phyloP scores from a whole-genome alignment of 352 stramenopile genomes.

The Phytopythium vexans region DNA sequence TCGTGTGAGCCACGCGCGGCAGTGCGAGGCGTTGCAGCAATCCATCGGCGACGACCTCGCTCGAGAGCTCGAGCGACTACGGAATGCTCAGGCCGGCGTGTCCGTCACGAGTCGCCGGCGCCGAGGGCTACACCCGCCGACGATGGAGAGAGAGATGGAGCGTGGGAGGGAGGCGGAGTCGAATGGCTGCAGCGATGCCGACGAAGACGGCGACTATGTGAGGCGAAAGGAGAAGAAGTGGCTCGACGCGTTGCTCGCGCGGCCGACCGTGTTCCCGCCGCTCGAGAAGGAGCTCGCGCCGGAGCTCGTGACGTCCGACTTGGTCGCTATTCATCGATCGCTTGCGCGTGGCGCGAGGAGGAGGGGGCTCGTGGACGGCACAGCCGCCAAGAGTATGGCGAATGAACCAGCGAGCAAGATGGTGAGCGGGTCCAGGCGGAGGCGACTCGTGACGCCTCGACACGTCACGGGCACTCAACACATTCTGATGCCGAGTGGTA shows the following conservation, averaged over 20 bases:
- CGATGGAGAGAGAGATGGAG: slow-evolving; percentile 10
- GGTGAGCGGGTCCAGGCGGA: neutral
- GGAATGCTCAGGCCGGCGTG: slow-evolving; percentile 57
- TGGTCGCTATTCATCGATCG: slow-evolving; percentile 35
- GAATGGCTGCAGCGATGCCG: slow-evolving; percentile 12
- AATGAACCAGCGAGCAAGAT: neutral
- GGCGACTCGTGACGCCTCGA: neutral
- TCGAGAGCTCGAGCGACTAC: slow-evolving; percentile 49
- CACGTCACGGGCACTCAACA: neutral
- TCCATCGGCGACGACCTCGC: slow-evolving; percentile 49
- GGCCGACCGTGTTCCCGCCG: slow-evolving; percentile 44
- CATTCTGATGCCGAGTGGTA: too few species aligned
- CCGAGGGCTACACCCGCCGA: slow-evolving; percentile 13
- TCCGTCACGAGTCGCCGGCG: slow-evolving; percentile 63
- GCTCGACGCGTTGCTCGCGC: slow-evolving; percentile 44
- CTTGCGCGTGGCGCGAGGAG: neutral
- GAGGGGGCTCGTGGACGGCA: neutral
- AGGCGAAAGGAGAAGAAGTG: slow-evolving; percentile 56
- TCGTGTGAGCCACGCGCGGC: slow-evolving; percentile 26
- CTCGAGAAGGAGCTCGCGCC: slow-evolving; percentile 30
- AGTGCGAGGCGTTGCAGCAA: slow-evolving; percentile 44
- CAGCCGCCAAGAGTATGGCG: neutral
- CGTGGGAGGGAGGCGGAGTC: slow-evolving; percentile 15
- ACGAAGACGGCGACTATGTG: slow-evolving; percentile 15
- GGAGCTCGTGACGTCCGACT: slow-evolving; percentile 31